Conservation (phyloP, 176 grass and related monocot species). For the Hsuehochloa calcarea region DNA sequence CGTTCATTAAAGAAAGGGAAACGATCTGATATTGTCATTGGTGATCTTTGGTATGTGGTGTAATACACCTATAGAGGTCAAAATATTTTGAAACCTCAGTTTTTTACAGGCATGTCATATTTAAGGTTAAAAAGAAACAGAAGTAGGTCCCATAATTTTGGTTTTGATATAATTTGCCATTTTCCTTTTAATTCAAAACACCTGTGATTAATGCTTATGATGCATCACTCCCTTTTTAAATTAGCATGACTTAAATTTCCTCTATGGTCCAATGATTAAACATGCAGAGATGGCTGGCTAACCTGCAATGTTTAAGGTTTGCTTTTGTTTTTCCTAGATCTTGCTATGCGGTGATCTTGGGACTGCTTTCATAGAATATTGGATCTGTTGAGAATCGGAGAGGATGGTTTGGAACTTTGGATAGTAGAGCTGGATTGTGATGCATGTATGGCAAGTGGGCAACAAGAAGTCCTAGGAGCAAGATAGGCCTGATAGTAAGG, state of each 20-base stretch:
- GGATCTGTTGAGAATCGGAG: conserved; percentile 40
- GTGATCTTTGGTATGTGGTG: background rate
- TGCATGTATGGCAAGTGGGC: conserved; percentile 38
- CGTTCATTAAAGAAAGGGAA: background rate
- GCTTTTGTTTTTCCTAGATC: conserved; percentile 63
- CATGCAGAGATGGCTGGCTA: conserved; percentile 32
- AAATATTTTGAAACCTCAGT: background rate
- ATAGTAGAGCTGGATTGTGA: conserved; percentile 57
- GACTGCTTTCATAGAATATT: conserved; percentile 46
- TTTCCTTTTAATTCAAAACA: background rate
- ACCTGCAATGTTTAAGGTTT: conserved; percentile 44
- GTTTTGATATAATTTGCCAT: background rate
- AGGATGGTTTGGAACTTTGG: conserved; percentile 54
- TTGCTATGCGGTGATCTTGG: conserved; percentile 49
- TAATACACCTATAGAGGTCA: background rate
- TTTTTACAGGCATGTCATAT: conserved; percentile 12
- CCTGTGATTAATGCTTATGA: background rate
- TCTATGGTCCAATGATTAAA: conserved; percentile 25
- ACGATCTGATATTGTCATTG: background rate
- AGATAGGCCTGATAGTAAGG: conserved; percentile 56
- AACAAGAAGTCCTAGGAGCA: conserved; percentile 47
- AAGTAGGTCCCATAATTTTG: background rate
- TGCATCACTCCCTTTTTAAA: background rate
- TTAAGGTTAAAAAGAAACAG: background rate
- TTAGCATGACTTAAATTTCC: conserved; percentile 12